Evolutionary conservation across 139 green algal species (phyloP).

Genomic region (Chlamydomonas eustigma): DNA sequence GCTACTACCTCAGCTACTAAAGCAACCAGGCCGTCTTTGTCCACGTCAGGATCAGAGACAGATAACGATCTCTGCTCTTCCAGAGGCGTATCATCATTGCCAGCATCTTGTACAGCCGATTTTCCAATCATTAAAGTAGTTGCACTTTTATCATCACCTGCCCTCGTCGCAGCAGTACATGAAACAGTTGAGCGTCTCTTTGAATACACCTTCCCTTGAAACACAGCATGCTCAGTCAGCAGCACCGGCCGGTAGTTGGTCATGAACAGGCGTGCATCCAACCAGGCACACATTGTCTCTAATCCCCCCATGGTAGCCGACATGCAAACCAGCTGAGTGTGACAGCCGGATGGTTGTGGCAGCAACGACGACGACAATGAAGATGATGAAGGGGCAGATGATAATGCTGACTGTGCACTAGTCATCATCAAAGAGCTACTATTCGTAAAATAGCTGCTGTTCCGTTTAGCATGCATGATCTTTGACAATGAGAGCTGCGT

Average conservation of each 20-base stretch:
- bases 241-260: slow-evolving; percentile 84
- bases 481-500: slow-evolving; percentile 93
- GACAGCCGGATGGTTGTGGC: neutral
- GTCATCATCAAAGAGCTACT: too few relatives aligned
- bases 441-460: too few relatives aligned
- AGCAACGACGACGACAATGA: too few relatives aligned
- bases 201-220: slow-evolving; percentile 42
- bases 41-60: slow-evolving; percentile 14
- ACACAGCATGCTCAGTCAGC: slow-evolving; percentile 63
- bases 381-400: too few relatives aligned
- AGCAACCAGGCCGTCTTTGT: slow-evolving; percentile 47
- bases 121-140: neutral
- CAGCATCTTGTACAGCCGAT: neutral
- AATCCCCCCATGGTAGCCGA: slow-evolving; percentile 84
- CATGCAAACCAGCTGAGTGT: slow-evolving; percentile 87
- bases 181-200: neutral
- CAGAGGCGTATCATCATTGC: slow-evolving; percentile 1
- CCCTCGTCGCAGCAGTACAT: neutral
- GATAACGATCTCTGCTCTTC: slow-evolving; percentile 31
- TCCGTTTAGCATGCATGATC: slow-evolving; percentile 43
- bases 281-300: slow-evolving; percentile 72
- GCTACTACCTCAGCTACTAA: slow-evolving; percentile 43
- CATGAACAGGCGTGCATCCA: slow-evolving; percentile 71
- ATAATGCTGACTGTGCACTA: too few relatives aligned
- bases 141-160: neutral